Base-by-base conservation (phyloP, 2,329 filamentous ascomycete genomes). In the Ophiostoma perfectum region DNA sequence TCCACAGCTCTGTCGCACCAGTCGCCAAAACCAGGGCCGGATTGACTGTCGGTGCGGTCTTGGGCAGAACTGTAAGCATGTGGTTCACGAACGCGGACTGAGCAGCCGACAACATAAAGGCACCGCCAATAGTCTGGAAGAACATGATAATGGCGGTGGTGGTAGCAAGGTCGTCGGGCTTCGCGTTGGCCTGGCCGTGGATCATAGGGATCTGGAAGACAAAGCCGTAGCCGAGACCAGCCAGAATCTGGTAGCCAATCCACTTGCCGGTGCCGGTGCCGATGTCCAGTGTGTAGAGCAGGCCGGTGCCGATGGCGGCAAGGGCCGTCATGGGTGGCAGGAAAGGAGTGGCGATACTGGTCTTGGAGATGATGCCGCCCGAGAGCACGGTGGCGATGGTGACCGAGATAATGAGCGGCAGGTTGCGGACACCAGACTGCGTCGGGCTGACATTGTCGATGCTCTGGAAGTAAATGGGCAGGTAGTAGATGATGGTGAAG, bases 401-500 rank as follows among this genome's bases (percentile, higher is more conserved):
- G 42, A 81, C 74, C 4, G 77, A 73, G 11, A 80, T 67, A 42
- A 81, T 78, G 5, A 79, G 74, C 2, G 81, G 79, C 14, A 83
- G 74, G 66, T 79, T 80, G 36, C 76, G 75, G 12, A 82, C 76
- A 2, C 79, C 80, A 1, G 74, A 75, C 16, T 75, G 71, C 11
- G 77, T 77, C 1, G 80, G 77, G 11, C 73, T 75, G 52, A 77
- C 76, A 14, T 77, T 77, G 69, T 78, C 78, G 70, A 84, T 77
- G 44, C 79, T 78, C 75, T 85, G 81, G 74, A 85, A 83, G 77
- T 82, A 84, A 70, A 84, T 77, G 1, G 83, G 82, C 5, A 84
- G 75, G 70, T 82, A 82, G 75, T 81, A 72, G 4, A 82, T 74
- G 1, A 79, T 75, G 0, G 83, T 72, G 70, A 84, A 80, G 65